phyloP scores from a whole-genome alignment of 768 basidiomycete species.

The Phylloporus arenicola region DNA sequence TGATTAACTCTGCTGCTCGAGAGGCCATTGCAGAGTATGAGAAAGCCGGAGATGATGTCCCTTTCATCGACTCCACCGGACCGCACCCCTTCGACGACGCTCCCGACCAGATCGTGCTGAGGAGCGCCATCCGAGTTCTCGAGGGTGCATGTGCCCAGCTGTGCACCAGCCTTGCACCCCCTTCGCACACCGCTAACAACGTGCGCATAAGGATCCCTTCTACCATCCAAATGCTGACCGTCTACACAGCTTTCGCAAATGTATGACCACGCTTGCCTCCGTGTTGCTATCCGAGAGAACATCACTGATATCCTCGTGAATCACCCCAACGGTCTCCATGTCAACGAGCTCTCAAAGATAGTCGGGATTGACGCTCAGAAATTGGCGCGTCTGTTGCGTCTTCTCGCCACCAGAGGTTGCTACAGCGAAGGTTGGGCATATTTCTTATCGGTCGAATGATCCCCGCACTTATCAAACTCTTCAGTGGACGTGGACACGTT shows the following conservation, averaged over 20 bases:
- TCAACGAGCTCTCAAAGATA: slow-evolving; percentile 23
- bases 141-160: slow-evolving; percentile 35
- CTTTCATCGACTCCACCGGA: slow-evolving; percentile 31
- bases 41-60: slow-evolving; percentile 22
- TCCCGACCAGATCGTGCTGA: slow-evolving; percentile 19
- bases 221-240: no score
- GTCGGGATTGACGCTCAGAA: slow-evolving; percentile 22
- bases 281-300: slow-evolving; percentile 24
- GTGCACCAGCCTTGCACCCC: slow-evolving; percentile 32
- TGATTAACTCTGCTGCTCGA: slow-evolving; percentile 30
- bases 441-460: background rate
- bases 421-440: slow-evolving; percentile 29
- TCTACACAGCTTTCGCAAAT: slow-evolving; percentile 4
- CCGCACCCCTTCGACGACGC: slow-evolving; percentile 33
- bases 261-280: slow-evolving; percentile 27
- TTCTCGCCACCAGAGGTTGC: slow-evolving; percentile 26
- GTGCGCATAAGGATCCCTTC: slow-evolving; percentile 15
- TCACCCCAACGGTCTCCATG: slow-evolving; percentile 28
- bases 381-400: slow-evolving; percentile 27
- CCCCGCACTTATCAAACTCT: background rate
- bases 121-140: slow-evolving; percentile 22
- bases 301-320: slow-evolving; percentile 25
- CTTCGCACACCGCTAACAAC: slow-evolving; percentile 28
- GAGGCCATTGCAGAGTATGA: slow-evolving; percentile 33
- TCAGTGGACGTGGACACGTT: slow-evolving; percentile 30